These are phyloP conservation scores for Skeletonema marinoi DNA, from an alignment of 108 stramenopile species.

Conservation along the genomic window DNA sequence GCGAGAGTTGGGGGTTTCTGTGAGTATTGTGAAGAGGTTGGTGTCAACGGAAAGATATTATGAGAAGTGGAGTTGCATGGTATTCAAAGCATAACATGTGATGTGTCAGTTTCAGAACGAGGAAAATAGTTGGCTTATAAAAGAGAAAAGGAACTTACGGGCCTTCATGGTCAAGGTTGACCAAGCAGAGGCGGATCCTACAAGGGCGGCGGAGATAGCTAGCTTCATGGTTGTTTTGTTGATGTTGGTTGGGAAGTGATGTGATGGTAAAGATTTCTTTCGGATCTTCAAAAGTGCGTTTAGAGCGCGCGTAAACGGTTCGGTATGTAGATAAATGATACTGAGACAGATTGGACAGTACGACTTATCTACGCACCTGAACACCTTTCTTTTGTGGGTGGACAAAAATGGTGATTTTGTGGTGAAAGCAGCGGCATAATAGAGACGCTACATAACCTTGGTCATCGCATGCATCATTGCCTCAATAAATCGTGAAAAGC, in stretches of 20 bases:
- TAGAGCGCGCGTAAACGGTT: background rate
- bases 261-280: background rate
- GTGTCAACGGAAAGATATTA: conserved; percentile 4
- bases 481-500: background rate
- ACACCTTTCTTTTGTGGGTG: too few species aligned
- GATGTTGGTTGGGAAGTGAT: background rate
- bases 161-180: conserved; percentile 71
- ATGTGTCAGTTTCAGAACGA: background rate
- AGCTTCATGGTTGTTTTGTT: conserved; percentile 49
- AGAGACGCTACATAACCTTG: too few species aligned
- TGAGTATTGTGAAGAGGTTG: background rate
- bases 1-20: conserved; percentile 55
- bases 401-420: too few species aligned
- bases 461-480: too few species aligned
- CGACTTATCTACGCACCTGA: too few species aligned
- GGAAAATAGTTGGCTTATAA: background rate
- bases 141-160: conserved; percentile 42
- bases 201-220: conserved; percentile 52
- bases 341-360: too few species aligned
- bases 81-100: background rate
- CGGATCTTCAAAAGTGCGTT: background rate
- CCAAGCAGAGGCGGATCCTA: conserved; percentile 62
- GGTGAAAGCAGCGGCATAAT: too few species aligned
- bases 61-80: conserved; percentile 16
- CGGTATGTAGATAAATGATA: too few species aligned